Conservation (phyloP, 2,329 filamentous ascomycete genomes). For the Blumeria hordei region DNA sequence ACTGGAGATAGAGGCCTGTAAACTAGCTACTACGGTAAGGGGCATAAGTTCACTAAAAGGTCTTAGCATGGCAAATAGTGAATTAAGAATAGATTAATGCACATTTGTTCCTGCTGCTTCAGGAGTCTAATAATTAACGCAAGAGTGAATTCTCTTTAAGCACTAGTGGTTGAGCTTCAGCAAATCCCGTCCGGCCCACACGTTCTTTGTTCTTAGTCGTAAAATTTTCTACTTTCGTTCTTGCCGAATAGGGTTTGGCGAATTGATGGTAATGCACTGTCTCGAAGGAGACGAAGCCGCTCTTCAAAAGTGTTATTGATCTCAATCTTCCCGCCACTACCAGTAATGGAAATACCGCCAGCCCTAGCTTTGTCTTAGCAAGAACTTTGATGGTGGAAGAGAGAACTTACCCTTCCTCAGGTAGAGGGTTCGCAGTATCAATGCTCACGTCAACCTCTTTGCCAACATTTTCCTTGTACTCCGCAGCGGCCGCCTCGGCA, state of each 20-base stretch:
- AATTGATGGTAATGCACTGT: slow-evolving; percentile 62
- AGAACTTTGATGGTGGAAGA: neutral
- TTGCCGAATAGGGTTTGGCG: slow-evolving; percentile 74
- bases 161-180: neutral
- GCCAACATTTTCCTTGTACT: slow-evolving; percentile 60
- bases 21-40: no score
- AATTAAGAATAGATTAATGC: no score
- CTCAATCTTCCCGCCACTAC: slow-evolving; percentile 77
- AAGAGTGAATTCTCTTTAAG: no score
- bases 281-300: slow-evolving; percentile 62
- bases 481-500: slow-evolving; percentile 47
- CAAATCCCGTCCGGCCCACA: neutral
- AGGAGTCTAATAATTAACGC: no score
- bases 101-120: no score
- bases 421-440: slow-evolving; percentile 55
- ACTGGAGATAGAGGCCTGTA: no score
- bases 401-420: slow-evolving; percentile 55
- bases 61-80: no score
- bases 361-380: slow-evolving; percentile 28
- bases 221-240: slow-evolving; percentile 91
- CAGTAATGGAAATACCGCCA: slow-evolving; percentile 61
- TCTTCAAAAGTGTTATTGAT: slow-evolving; percentile 98
- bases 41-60: no score
- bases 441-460: slow-evolving; percentile 46
- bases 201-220: slow-evolving; percentile 34